Evolutionary conservation across 106 monocot species (phyloP).

Genomic region (Acorus gramineus): DNA sequence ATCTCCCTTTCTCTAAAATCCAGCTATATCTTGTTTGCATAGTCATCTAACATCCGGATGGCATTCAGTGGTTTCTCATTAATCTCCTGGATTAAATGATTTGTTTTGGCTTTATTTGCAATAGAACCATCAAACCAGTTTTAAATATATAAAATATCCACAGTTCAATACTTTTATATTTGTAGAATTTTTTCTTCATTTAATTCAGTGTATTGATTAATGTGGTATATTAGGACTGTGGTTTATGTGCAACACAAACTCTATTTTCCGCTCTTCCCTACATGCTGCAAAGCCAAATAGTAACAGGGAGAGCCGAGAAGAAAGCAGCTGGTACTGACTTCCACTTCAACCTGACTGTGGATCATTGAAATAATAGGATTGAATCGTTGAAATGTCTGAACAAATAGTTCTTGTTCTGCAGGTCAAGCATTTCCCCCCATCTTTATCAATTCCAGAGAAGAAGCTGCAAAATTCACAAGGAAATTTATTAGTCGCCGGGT

Average conservation of each 20-base stretch:
- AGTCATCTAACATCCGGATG: no score
- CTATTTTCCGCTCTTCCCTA: conserved; percentile 62
- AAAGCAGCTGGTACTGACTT: conserved; percentile 13
- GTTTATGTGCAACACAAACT: conserved; percentile 41
- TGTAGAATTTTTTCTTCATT: background rate
- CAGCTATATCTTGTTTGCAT: no score
- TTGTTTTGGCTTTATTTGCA: no score
- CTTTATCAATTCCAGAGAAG: conserved; percentile 36
- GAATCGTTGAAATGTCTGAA: background rate
- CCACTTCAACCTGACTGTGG: background rate
- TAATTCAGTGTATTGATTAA: background rate
- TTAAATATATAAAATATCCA: background rate
- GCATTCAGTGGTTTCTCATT: no score
- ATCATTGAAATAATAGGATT: background rate
- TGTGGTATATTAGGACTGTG: conserved; percentile 36
- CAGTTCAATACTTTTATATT: background rate
- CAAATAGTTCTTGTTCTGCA: conserved; percentile 1
- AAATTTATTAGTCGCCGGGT: conserved; percentile 51
- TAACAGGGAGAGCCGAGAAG: background rate
- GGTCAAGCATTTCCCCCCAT: conserved; percentile 15
- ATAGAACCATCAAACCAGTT: no score
- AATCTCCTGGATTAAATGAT: no score
- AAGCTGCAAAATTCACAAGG: conserved; percentile 30
- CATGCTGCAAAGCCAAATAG: conserved; percentile 19
- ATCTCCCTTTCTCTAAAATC: no score